Percentiles rank a stretch among this genome's conserved stretches.
phyloP scores from a whole-genome alignment of 495 filamentous ascomycete genomes.

The Lophium mytilinum region DNA sequence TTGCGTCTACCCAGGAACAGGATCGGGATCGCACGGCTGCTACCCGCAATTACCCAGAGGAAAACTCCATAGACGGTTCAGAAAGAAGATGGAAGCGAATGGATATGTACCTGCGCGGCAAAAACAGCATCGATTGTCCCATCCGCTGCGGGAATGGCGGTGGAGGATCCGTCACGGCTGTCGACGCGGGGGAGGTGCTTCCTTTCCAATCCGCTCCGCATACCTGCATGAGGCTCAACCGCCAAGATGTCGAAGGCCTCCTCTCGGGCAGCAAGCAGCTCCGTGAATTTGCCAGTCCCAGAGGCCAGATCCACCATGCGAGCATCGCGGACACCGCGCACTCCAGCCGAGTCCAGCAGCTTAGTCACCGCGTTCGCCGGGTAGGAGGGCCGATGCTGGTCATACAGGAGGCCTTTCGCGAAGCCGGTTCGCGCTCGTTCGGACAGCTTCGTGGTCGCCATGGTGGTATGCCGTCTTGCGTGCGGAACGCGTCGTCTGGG shows the following conservation, averaged over 20 bases:
- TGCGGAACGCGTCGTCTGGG: neutral
- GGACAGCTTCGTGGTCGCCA: constrained; percentile 6
- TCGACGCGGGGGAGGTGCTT: constrained; percentile 46
- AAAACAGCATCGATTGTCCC: constrained; percentile 55
- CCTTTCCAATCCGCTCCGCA: constrained; percentile 47
- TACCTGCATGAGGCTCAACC: constrained; percentile 53
- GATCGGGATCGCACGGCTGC: too few species aligned
- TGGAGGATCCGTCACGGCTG: constrained; percentile 47
- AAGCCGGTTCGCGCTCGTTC: constrained; percentile 40
- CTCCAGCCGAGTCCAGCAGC: constrained; percentile 42
- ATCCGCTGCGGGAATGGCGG: constrained; percentile 43
- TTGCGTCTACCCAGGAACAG: too few species aligned
- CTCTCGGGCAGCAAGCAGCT: constrained; percentile 43
- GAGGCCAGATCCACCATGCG: constrained; percentile 54
- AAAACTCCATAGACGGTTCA: neutral
- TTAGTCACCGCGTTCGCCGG: constrained; percentile 43
- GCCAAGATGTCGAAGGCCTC: constrained; percentile 51
- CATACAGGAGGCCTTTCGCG: constrained; percentile 48
- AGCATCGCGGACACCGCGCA: constrained; percentile 37
- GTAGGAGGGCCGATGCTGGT: constrained; percentile 55
- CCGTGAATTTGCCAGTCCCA: constrained; percentile 61
- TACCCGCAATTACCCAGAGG: too few species aligned
- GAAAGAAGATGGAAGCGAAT: neutral
- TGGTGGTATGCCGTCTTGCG: neutral
- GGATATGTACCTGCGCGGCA: constrained; percentile 51